A percentile compares a stretch with the other conserved stretches of the same genome.
Evolutionary conservation across 2,329 filamentous ascomycete species (phyloP).

Genomic region (Phymatotrichopsis omnivora): DNA sequence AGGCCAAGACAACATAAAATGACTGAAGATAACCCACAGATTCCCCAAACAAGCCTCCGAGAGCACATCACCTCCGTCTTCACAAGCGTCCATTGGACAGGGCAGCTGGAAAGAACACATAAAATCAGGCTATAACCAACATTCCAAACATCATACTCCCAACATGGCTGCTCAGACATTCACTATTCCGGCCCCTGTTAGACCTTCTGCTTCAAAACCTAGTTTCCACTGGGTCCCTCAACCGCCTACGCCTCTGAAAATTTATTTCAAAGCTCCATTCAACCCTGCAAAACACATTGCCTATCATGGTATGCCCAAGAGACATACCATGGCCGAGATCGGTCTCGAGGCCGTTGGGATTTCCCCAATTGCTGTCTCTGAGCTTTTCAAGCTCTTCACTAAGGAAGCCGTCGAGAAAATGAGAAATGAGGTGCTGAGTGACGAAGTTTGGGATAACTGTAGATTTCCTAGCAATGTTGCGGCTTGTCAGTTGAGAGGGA

Average conservation of each 20-base stretch:
- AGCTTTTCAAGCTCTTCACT: conserved; percentile 55
- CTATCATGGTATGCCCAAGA: conserved; percentile 43
- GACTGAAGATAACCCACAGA: no score
- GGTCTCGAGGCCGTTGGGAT: conserved; percentile 48
- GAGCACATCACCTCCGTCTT: no score
- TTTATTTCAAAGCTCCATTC: conserved; percentile 37
- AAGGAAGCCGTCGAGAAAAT: conserved; percentile 51
- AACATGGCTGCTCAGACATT: no score
- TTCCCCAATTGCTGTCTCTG: conserved; percentile 53
- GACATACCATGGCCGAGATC: conserved; percentile 53
- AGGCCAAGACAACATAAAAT: no score
- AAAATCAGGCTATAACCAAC: no score
- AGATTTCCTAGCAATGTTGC: conserved; percentile 51
- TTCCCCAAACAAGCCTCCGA: no score
- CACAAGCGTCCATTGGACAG: no score
- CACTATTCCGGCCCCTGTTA: no score
- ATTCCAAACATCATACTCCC: no score
- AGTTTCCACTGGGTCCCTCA: conserved; percentile 13
- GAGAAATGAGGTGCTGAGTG: conserved; percentile 51
- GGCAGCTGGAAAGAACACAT: no score
- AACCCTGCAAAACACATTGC: conserved; percentile 47
- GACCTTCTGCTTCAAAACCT: no score
- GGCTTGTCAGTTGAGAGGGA: conserved; percentile 46
- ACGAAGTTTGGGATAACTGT: conserved; percentile 48
- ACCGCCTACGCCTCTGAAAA: conserved; percentile 5